Evolutionary conservation across 2,329 filamentous ascomycete genomes (phyloP).

Genomic region (Sclerotinia nivalis): DNA sequence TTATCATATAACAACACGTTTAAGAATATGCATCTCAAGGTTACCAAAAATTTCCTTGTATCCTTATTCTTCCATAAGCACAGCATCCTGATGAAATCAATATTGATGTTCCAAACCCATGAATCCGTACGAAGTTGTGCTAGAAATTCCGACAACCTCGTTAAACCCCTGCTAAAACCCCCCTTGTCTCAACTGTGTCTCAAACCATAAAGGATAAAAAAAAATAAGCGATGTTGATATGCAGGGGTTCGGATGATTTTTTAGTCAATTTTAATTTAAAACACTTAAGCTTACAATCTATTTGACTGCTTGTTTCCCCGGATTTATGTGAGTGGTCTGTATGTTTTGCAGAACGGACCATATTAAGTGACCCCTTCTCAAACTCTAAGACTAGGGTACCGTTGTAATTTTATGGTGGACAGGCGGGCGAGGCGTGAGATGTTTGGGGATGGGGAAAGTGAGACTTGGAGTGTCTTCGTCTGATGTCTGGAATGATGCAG

Average conservation of each 20-base stretch:
- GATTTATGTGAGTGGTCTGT: background rate
- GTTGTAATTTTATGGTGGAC: background rate
- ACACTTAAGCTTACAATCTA: conserved; percentile 15
- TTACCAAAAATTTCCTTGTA: background rate
- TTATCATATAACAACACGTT: background rate
- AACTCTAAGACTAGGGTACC: background rate
- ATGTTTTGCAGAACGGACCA: conserved; percentile 2
- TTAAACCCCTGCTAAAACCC: conserved; percentile 10
- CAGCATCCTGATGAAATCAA: background rate
- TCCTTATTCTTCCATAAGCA: background rate
- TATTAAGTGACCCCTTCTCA: background rate
- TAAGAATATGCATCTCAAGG: background rate
- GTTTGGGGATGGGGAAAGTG: conserved; percentile 7
- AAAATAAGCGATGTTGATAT: conserved; percentile 17
- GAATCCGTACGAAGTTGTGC: background rate
- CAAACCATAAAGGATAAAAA: background rate
- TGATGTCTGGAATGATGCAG: conserved; percentile 13
- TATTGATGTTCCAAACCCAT: background rate
- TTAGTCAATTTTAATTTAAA: background rate
- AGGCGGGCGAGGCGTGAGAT: background rate
- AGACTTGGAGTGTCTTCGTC: conserved; percentile 18
- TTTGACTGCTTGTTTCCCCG: conserved; percentile 22
- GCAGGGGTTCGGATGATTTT: background rate
- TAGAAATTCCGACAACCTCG: background rate
- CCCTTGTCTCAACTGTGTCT: conserved; percentile 23